Percentiles rank a stretch among this genome's conserved stretches.
Conservation (phyloP, 805 yeast species). For the Candida ponderosae region DNA sequence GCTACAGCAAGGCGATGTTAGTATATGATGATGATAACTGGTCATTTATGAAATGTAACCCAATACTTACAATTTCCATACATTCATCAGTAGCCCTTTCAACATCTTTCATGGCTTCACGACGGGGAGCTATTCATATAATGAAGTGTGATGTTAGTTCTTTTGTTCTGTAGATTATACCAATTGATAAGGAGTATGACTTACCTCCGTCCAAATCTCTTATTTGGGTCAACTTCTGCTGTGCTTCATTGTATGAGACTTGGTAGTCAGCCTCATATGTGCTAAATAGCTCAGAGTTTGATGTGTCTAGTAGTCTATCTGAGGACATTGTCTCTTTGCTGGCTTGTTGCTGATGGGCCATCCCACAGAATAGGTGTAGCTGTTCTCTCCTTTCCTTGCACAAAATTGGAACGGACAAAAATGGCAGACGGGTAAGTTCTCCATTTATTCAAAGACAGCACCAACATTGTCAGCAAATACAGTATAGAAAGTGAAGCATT, state of each 20-base stretch:
- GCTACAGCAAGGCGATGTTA: slow-evolving; percentile 15
- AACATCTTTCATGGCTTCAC: slow-evolving; percentile 46
- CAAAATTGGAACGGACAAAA: too few relatives aligned
- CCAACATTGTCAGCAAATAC: too few relatives aligned
- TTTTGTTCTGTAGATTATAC: background rate
- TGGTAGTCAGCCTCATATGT: slow-evolving; percentile 37
- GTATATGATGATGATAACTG: background rate
- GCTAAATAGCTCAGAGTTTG: slow-evolving; percentile 17
- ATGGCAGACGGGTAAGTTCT: too few relatives aligned
- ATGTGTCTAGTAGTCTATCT: slow-evolving; percentile 14
- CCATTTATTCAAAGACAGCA: too few relatives aligned
- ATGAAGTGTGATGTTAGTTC: background rate
- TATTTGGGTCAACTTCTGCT: slow-evolving; percentile 52
- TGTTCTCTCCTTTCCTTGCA: too few relatives aligned
- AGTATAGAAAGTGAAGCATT: too few relatives aligned
- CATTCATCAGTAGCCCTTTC: slow-evolving; percentile 75
- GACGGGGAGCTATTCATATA: slow-evolving; percentile 35
- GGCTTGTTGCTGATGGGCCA: too few relatives aligned
- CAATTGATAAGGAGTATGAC: slow-evolving; percentile 15
- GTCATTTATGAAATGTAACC: background rate
- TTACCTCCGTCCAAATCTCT: slow-evolving; percentile 38
- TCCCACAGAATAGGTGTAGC: too few relatives aligned
- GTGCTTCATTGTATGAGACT: slow-evolving; percentile 62
- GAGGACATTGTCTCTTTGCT: slow-evolving; percentile 14
- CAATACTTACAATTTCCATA: slow-evolving; percentile 44